Evolutionary conservation across 192 early-diverging fungal species (phyloP), one percentile per base, ranked within the genome.

Genomic region (Chytriomyces confervae): DNA sequence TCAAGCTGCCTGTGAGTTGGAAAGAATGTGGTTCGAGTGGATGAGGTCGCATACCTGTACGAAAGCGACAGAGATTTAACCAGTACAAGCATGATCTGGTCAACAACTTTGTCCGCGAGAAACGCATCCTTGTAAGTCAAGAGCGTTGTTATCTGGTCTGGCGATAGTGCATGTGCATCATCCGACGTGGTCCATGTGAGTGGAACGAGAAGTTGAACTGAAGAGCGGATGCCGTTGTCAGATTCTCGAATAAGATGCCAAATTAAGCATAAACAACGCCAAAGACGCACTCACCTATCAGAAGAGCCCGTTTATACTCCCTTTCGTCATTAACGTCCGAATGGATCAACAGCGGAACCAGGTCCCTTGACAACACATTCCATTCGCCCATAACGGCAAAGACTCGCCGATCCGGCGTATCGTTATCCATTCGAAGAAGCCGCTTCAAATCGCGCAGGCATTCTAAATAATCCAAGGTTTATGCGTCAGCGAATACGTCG

Each of bases 371-470:
- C 18, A 98, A 75, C 0, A 95, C 86, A 49, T 90, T 85, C 89
- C 93, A 93, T 62, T 91, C 89, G 13, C 92, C 92, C 0, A 97
- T 86, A 6, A 78, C 51, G 51, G 86, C 87, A 13, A 88, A 81
- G 57, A 94, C 80, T 1, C 88, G 86, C n/a, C 85, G 77, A 48
- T 92, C 89, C 53, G 85, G 84, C 11, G 89, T 85, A 43, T 87
- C 83, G 60, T 93, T 91, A 77, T 95, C 94, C 76, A 84, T 82
- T 53, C 93, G 92, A 64, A 98, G 92, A 62, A 92, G 89, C 61
- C 91, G 88, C 84, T 96, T 95, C 57, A 98, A 85, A 76, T 98
- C 96, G 75, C 93, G 89, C 8, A 98, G 86, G 77, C 95, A 96
- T 5, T 86, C 93, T 92, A 71, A 24, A 27, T 43, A 8, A 51